These are phyloP conservation scores for Podochytrium sp. DNA, from an alignment of 192 early-diverging fungal species.

Conservation along the genomic window DNA sequence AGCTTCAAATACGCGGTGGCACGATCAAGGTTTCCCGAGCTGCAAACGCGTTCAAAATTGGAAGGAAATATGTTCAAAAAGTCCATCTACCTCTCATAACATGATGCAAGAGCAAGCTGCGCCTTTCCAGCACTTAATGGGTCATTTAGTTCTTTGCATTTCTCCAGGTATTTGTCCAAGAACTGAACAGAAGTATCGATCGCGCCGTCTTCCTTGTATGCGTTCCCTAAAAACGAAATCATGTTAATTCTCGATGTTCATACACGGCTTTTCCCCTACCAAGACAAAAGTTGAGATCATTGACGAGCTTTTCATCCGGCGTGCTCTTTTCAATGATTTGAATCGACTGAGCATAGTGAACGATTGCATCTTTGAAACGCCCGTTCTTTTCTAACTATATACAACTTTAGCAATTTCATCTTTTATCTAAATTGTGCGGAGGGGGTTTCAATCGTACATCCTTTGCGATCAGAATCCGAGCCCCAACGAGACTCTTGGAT, in stretches of 20 bases:
- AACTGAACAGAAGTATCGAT: conserved; percentile 19
- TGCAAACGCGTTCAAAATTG: conserved; percentile 8
- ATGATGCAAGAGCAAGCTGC: conserved; percentile 46
- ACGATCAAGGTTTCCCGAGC: conserved; percentile 40
- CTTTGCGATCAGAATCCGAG: conserved; percentile 42
- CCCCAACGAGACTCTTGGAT: conserved; percentile 38
- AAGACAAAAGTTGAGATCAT: conserved; percentile 45
- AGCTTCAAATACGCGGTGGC: conserved; percentile 39
- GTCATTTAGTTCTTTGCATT: conserved; percentile 31
- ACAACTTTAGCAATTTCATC: neutral
- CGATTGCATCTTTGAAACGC: conserved; percentile 40
- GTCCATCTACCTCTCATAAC: conserved; percentile 48
- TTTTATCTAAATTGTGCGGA: neutral
- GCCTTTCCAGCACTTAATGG: conserved; percentile 44
- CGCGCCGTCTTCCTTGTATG: conserved; percentile 11
- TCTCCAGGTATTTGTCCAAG: conserved; percentile 46
- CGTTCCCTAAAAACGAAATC: neutral
- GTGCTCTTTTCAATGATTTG: conserved; percentile 37
- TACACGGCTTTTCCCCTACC: no score
- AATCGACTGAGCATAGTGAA: conserved; percentile 41
- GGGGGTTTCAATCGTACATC: conserved; percentile 23
- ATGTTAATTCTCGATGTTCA: neutral
- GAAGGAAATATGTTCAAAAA: neutral
- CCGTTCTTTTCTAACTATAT: conserved; percentile 28
- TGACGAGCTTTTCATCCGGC: conserved; percentile 32